phyloP scores from a whole-genome alignment of 176 grass and related monocot species.

The Rhipidocladum racemiflorum region DNA sequence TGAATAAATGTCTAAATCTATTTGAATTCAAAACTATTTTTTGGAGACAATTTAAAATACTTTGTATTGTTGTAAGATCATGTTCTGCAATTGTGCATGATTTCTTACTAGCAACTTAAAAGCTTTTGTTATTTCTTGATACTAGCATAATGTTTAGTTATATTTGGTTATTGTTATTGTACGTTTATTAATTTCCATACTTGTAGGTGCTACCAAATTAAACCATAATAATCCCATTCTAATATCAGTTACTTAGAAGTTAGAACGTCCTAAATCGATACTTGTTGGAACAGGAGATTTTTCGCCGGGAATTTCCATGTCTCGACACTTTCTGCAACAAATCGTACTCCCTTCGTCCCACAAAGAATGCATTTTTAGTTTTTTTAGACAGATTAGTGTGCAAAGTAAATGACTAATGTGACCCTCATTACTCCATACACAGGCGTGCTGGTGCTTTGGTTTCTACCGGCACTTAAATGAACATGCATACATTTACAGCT shows the following conservation, averaged over 20 bases:
- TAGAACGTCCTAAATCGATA: neutral
- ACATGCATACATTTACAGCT: too few species aligned
- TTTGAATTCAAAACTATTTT: neutral
- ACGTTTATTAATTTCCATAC: neutral
- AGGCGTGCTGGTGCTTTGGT: too few species aligned
- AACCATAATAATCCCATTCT: neutral
- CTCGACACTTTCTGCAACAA: neutral
- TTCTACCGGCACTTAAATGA: too few species aligned
- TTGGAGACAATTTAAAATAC: neutral
- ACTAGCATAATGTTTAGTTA: neutral
- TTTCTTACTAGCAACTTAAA: neutral
- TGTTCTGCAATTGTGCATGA: neutral
- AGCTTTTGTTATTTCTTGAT: neutral
- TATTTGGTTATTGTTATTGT: neutral
- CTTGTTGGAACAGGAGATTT: neutral
- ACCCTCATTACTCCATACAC: too few species aligned
- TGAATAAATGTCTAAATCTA: neutral
- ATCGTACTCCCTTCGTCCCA: too few species aligned
- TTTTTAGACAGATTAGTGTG: too few species aligned
- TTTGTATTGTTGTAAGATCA: neutral
- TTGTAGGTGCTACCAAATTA: neutral
- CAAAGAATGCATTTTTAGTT: too few species aligned
- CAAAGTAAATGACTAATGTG: too few species aligned
- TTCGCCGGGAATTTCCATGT: neutral
- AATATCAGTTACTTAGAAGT: neutral